Evolutionary conservation across 192 early-diverging fungal genomes (phyloP).

Genomic region (Podila horticola): DNA sequence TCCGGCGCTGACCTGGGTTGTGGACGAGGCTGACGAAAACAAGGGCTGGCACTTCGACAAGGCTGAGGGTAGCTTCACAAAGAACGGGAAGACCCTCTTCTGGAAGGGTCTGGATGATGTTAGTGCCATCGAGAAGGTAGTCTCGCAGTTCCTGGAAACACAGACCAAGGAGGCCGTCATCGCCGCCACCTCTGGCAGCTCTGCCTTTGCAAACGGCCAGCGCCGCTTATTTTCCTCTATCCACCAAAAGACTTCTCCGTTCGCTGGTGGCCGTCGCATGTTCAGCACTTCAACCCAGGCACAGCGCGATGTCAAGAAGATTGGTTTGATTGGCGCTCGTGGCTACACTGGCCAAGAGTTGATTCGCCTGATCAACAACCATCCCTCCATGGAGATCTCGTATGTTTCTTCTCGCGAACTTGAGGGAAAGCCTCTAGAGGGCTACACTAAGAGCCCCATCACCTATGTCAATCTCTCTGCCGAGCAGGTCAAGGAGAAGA

Average conservation of each 20-base stretch:
- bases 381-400: constrained; percentile 86
- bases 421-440: constrained; percentile 83
- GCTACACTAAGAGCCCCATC: constrained; percentile 76
- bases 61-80: constrained; percentile 87
- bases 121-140: constrained; percentile 75
- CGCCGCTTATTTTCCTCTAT: constrained; percentile 70
- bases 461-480: constrained; percentile 87
- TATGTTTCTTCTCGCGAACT: constrained; percentile 96
- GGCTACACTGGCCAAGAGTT: constrained; percentile 97
- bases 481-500: constrained; percentile 68
- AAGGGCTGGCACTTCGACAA: constrained; percentile 98
- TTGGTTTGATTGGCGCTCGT: constrained; percentile 97
- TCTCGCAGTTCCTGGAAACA: constrained; percentile 64
- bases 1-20: constrained; percentile 83
- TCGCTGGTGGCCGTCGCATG: constrained; percentile 59
- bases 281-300: constrained; percentile 61
- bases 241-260: constrained; percentile 32
- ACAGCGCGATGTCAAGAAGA: constrained; percentile 55
- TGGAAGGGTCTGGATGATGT: constrained; percentile 94
- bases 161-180: constrained; percentile 34
- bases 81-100: constrained; percentile 83
- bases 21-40: constrained; percentile 78
- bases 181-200: constrained; percentile 24
- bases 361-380: constrained; percentile 88
- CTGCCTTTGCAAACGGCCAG: constrained; percentile 45